Conservation (phyloP, 129 eudicot genomes). For the Tanacetum coccineum region DNA sequence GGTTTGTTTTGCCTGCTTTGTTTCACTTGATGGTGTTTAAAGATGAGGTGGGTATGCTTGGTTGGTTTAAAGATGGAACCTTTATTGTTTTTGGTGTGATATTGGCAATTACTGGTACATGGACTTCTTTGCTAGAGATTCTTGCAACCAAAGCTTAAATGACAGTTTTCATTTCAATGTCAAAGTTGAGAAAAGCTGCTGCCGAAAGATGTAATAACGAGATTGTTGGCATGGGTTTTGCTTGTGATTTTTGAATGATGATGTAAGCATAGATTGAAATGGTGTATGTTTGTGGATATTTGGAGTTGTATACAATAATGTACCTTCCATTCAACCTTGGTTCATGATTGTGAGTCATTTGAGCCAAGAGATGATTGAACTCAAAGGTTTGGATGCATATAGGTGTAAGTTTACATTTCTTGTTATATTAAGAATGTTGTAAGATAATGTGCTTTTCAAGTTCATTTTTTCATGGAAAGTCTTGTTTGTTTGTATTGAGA, state of each 20-base stretch:
- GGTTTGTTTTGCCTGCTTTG: slow-evolving; percentile 84
- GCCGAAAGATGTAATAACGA: not conserved
- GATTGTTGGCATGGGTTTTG: too few relatives aligned
- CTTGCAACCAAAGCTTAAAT: slow-evolving; percentile 49
- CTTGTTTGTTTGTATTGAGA: slow-evolving; percentile 21
- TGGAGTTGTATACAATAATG: slow-evolving; percentile 20
- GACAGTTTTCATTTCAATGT: slow-evolving; percentile 5
- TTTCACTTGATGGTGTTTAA: slow-evolving; percentile 70
- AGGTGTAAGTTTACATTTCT: slow-evolving; percentile 18
- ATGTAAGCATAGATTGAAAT: not conserved
- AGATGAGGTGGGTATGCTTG: slow-evolving; percentile 51
- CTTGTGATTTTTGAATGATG: slow-evolving; percentile 8
- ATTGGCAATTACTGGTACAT: slow-evolving; percentile 63
- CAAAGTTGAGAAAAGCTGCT: not conserved
- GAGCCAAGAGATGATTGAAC: slow-evolving; percentile 25
- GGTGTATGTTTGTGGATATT: slow-evolving; percentile 20
- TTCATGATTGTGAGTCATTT: slow-evolving; percentile 33
- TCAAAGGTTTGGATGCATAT: slow-evolving; percentile 9
- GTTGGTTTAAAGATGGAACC: slow-evolving; percentile 40
- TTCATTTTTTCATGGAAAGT: not conserved
- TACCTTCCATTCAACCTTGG: slow-evolving; percentile 21
- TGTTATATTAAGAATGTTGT: slow-evolving; percentile 15
- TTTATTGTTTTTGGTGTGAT: slow-evolving; percentile 51
- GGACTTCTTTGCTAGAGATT: slow-evolving; percentile 62
- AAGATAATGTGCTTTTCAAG: slow-evolving; percentile 1